Conservation (phyloP, 2,329 filamentous ascomycete species). For the Colletotrichum paranaense region DNA sequence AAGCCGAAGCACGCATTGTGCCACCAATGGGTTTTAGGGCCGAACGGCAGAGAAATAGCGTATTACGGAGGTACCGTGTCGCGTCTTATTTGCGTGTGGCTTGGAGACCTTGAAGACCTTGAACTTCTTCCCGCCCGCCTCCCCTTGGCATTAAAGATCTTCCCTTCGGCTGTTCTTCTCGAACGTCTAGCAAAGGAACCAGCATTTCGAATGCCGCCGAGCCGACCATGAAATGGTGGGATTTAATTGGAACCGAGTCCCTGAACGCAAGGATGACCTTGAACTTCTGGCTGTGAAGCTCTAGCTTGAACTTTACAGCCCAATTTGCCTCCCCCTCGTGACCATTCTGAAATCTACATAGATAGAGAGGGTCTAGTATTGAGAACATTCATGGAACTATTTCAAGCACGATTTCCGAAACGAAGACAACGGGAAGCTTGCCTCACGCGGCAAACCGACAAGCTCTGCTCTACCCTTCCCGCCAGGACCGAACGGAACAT, state of each 20-base stretch:
- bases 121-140: background rate
- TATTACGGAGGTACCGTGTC: background rate
- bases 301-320: background rate
- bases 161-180: slow-evolving; percentile 11
- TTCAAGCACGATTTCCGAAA: slow-evolving; percentile 24
- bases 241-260: background rate
- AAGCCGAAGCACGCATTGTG: slow-evolving; percentile 4
- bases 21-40: slow-evolving; percentile 17
- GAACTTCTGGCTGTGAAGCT: background rate
- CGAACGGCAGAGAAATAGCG: background rate
- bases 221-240: background rate
- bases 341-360: slow-evolving; percentile 1
- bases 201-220: background rate
- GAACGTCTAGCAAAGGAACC: background rate
- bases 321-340: background rate
- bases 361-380: background rate
- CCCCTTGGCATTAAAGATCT: slow-evolving; percentile 7
- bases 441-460: background rate
- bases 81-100: background rate
- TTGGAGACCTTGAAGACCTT: slow-evolving; percentile 2
- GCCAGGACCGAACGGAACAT: background rate
- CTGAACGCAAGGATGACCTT: background rate
- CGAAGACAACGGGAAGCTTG: slow-evolving; percentile 1
- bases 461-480: background rate
- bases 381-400: background rate